Base-by-base conservation (phyloP, 768 basidiomycete species). In the Hemileccinum impolitum region DNA sequence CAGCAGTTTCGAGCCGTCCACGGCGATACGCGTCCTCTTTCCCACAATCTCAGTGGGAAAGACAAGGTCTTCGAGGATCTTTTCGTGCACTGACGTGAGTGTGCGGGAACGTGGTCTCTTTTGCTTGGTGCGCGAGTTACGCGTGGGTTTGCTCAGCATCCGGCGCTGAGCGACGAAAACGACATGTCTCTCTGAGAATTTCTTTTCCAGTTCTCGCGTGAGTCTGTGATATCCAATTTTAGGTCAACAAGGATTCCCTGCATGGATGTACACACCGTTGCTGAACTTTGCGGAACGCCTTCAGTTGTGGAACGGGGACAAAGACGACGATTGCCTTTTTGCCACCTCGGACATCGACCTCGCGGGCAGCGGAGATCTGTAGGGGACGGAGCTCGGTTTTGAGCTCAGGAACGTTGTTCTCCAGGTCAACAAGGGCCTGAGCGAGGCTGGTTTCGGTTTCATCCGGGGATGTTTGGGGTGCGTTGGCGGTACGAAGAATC, bases 301-400 rank as follows among this genome's bases (percentile, higher is more conserved):
- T 97, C 72, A 95, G 70, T 74, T 94, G 92, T 58, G 95, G 94
- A 43, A 95, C 87, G 49, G 96, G 96, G 40, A 98, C 94, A 67
- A 99, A 99, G 71, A 99, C 77, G 55, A 99, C 92, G 63, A 99
- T 94, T 45, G 96, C 96, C 80, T 98, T 99, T 79, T 96, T 97
- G 67, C 96, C 96, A 55, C 95, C 96, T 64, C 94, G 91, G 62
- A 98, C 94, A 68, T 99, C 96, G 59, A 99, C 90, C 75, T 99
- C 96, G 66, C 94, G 94, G 58, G 96, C 96, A 56, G 94, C 91
- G 59, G 93, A 95, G 75, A 99, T 97, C 69, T 97, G 94, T 59
- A 99, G 84, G 52, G 86, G 83, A 42, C 94, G 86, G 56, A 99
- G 86, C 78, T 99, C 96, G 50, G 80, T 67, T 85, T 97, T 99